These are phyloP conservation scores for Aspergillus carbonarius DNA, from an alignment of 2,329 filamentous ascomycete species.

Conservation along the genomic window DNA sequence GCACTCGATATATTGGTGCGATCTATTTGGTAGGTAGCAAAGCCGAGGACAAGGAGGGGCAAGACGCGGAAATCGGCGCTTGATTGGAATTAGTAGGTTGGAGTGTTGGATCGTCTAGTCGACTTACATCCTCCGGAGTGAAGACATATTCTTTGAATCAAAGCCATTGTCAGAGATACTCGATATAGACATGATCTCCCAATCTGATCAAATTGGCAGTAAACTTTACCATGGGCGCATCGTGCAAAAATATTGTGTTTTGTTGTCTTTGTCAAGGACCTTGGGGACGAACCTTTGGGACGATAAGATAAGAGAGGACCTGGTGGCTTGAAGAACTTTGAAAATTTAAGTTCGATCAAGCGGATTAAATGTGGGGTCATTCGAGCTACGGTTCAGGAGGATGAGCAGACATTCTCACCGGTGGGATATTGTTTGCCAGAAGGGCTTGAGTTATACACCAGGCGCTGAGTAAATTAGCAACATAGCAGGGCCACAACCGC, in stretches of 20 bases:
- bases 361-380: no score
- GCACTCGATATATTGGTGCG: constrained; percentile 55
- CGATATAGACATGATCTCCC: neutral
- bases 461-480: no score
- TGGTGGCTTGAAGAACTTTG: no score
- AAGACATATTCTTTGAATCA: neutral
- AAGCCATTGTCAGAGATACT: neutral
- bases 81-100: constrained; percentile 18
- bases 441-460: no score
- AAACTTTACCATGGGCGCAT: neutral
- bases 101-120: neutral
- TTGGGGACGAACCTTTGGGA: neutral
- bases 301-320: constrained; percentile 4
- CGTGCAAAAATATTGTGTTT: neutral
- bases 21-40: constrained; percentile 55
- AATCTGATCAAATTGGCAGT: neutral
- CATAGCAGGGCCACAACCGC: no score
- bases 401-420: no score
- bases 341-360: no score
- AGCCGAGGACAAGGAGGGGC: constrained; percentile 50
- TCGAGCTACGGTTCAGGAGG: no score
- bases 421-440: no score
- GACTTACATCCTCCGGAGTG: neutral
- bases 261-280: neutral
- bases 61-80: constrained; percentile 52